Evolutionary conservation across 2,329 filamentous ascomycete genomes (phyloP), one percentile per base, ranked within the genome.

Genomic region (Coniella lustricola): DNA sequence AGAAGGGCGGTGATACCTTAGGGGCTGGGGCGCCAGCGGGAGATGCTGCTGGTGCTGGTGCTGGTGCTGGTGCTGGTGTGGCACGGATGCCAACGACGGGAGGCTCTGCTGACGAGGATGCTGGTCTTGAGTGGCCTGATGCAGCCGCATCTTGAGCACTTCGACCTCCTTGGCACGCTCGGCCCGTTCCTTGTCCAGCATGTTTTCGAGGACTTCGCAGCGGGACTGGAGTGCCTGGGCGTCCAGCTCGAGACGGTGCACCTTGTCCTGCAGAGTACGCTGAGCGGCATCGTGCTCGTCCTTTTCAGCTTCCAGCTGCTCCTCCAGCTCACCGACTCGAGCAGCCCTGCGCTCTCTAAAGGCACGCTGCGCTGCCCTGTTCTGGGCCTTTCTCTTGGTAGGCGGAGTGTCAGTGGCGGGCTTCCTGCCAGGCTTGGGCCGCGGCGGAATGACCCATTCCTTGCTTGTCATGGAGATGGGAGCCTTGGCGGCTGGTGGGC

Each of bases 361-460:
- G 1, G 87, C 88, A 50, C 91, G 76, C 69, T 97, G 91, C 3
- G 91, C 91, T 40, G 88, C 87, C 52, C 93, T 80, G 66, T 97
- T 97, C 70, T 97, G 93, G 1, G 88, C 87, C 72, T 96, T 94
- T 56, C 93, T 82, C 71, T 95, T 95, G 37, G 90, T 95, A 2
- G 87, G 87, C 13, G 90, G 90, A 45, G 90, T 94, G 62, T 96
- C 90, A 32, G 88, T 94, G 40, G 89, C 88, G 3, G 91, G 90
- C 74, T 97, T 97, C 58, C 91, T 82, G 42, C 91, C 91, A 18
- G 93, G 91, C 73, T 90, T 91, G 40, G 87, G 87, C 52, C 87
- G 78, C 22, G 87, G 87, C 20, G 87, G 87, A 38, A 93, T 82
- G 20, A 91, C 77, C 87, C 87, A 93, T 79, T 91, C 85, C 65